Evolutionary conservation across 179 eudicot genomes (phyloP).

Genomic region (Heliamphora pulchella): DNA sequence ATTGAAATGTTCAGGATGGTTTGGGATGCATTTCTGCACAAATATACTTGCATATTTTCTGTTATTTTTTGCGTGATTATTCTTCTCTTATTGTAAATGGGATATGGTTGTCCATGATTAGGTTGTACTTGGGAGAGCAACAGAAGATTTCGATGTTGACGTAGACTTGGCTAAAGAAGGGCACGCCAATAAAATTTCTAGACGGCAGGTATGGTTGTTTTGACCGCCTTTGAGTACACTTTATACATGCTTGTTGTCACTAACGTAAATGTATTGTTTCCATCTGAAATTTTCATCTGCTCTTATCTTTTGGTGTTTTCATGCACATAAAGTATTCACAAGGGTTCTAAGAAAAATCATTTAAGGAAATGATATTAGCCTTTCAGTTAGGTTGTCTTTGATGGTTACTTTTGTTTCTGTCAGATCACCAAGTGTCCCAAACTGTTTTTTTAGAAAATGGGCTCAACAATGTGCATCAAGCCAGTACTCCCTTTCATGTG

Average conservation of each 20-base stretch:
- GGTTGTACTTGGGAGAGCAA: slow-evolving; percentile 69
- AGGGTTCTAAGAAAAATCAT: not conserved
- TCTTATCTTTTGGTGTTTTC: not conserved
- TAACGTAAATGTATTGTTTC: not conserved
- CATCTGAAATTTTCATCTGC: not conserved
- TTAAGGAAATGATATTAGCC: not conserved
- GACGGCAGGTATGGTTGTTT: slow-evolving; percentile 51
- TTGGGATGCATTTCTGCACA: too few species aligned
- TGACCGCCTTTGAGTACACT: not conserved
- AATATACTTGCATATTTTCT: not conserved
- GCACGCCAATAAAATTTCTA: slow-evolving; percentile 55
- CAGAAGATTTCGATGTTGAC: slow-evolving; percentile 54
- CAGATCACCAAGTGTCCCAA: too few species aligned
- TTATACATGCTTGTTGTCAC: not conserved
- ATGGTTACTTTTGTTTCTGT: too few species aligned
- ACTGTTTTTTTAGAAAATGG: too few species aligned
- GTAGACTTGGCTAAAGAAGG: slow-evolving; percentile 72
- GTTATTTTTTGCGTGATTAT: not conserved
- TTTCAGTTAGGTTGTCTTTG: too few species aligned
- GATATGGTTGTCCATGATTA: slow-evolving; percentile 20
- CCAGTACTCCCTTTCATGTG: too few species aligned
- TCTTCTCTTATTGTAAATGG: not conserved
- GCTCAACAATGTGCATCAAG: too few species aligned
- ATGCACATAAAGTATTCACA: not conserved
- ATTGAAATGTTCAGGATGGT: not conserved